Conservation (phyloP, 768 basidiomycete species). For the Lentinula lateritia region DNA sequence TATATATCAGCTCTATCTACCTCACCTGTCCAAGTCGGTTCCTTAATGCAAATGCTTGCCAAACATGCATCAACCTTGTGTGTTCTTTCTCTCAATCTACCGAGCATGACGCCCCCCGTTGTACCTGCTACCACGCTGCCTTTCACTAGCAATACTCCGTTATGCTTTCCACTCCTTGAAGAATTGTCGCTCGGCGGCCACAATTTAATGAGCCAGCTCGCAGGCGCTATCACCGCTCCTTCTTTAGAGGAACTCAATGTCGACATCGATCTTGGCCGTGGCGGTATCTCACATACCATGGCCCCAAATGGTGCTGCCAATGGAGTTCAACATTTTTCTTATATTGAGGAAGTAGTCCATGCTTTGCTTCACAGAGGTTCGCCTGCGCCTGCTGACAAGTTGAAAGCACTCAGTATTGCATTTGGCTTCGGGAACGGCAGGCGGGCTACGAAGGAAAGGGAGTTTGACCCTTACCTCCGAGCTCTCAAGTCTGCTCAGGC, state of each 20-base stretch:
- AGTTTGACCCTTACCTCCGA: not conserved
- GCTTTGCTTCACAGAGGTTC: constrained; percentile 53
- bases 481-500: not conserved
- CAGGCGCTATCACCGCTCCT: constrained; percentile 59
- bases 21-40: constrained; percentile 58
- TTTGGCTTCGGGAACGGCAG: constrained; percentile 35
- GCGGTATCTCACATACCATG: not conserved
- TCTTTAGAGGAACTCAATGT: constrained; percentile 52
- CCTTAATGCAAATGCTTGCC: constrained; percentile 61
- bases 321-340: constrained; percentile 27
- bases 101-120: constrained; percentile 53
- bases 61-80: constrained; percentile 48
- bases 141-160: constrained; percentile 15
- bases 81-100: constrained; percentile 55
- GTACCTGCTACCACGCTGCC: constrained; percentile 41
- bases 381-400: constrained; percentile 35
- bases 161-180: constrained; percentile 49
- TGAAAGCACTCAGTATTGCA: constrained; percentile 57
- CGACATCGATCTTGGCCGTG: constrained; percentile 60
- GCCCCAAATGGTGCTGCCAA: not conserved
- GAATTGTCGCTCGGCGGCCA: constrained; percentile 62
- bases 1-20: constrained; percentile 63
- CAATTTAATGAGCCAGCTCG: constrained; percentile 52
- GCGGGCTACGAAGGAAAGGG: not conserved
- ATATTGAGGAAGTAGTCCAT: constrained; percentile 66